Base-by-base conservation (phyloP, 139 green algal species). In the Chlamydomonas sphaeroides region DNA sequence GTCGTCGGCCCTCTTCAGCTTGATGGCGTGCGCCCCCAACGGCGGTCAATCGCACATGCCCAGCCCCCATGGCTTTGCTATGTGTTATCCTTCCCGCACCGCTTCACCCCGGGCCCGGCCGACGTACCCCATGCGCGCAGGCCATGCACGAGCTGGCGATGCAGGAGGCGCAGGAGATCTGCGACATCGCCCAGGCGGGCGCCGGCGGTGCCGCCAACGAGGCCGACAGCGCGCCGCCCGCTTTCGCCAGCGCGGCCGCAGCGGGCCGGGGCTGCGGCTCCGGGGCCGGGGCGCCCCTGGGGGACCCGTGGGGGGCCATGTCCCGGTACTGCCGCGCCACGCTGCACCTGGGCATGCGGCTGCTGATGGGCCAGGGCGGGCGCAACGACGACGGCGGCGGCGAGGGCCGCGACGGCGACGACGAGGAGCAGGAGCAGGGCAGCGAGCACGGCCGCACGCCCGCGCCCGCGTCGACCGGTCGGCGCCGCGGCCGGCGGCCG, bases 291-390 rank as follows among this genome's bases (percentile, higher is more conserved):
- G 20, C 53, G 14, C 35, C 56, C 3, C 45, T 82, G 38, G 68
- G 57, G 41, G 76, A 89, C 67, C 75, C 75, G 5, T 82, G 75
- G 75, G 75, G 75, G 61, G n/a, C 75, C 6, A 25, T 82, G 25
- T 65, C 75, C 4, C 75, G 75, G 32, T 84, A 86, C 76, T 88
- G 74, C 39, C 68, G 83, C 21, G 75, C 85, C 28, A 75, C 79
- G 20, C 59, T 90, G 75, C 88, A 92, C 69, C 42, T n/a, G 23
- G 39, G 36, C 20, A 30, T 53, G 45, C 48, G 25, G 7, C 36
- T 53, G 56, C 33, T 20, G 21, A 2, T 59, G 80, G 56, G n/a
- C 4, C 2, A 71, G 62, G 71, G 10, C 18, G 48, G 15, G 70
- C 49, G 32, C 39, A 49, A 61, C 51, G 45, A 66, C 8, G 51